Percentiles rank a stretch among this genome's conserved stretches.
Evolutionary conservation across 768 basidiomycete species (phyloP).

Genomic region (Lepiota venenata): DNA sequence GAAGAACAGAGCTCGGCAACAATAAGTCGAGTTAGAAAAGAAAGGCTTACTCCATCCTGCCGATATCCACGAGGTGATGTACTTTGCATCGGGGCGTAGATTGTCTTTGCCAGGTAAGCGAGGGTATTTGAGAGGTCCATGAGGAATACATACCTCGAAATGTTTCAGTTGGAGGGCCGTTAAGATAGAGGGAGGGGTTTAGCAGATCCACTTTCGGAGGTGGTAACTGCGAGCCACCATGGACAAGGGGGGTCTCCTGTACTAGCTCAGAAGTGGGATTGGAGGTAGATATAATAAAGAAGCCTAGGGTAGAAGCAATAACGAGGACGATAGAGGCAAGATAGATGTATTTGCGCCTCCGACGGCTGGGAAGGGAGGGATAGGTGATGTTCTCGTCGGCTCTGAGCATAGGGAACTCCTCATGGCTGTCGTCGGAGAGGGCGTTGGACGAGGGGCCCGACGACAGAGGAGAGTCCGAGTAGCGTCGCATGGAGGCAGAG

Average conservation of each 20-base stretch:
- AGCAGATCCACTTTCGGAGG: slow-evolving; percentile 4
- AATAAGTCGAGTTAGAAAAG: background rate
- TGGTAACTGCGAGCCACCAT: background rate
- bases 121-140: background rate
- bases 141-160: slow-evolving; percentile 46
- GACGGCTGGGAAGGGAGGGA: background rate
- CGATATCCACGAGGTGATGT: slow-evolving; percentile 71
- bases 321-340: slow-evolving; percentile 2
- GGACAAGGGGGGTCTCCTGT: background rate
- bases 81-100: slow-evolving; percentile 53
- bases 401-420: slow-evolving; percentile 8
- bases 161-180: slow-evolving; percentile 50
- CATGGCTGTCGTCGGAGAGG: slow-evolving; percentile 1
- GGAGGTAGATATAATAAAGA: background rate
- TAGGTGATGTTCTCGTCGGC: background rate
- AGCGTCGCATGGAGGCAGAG: slow-evolving; percentile 3
- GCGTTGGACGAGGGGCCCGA: background rate
- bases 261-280: background rate
- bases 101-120: slow-evolving; percentile 43
- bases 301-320: slow-evolving; percentile 2
- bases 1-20: slow-evolving; percentile 10
- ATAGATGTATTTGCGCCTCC: slow-evolving; percentile 4
- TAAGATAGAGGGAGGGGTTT: slow-evolving; percentile 23
- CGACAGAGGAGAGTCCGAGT: background rate
- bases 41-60: slow-evolving; percentile 70